Conservation (phyloP, 1,139 yeast genomes). For the Hyphopichia burtonii region DNA sequence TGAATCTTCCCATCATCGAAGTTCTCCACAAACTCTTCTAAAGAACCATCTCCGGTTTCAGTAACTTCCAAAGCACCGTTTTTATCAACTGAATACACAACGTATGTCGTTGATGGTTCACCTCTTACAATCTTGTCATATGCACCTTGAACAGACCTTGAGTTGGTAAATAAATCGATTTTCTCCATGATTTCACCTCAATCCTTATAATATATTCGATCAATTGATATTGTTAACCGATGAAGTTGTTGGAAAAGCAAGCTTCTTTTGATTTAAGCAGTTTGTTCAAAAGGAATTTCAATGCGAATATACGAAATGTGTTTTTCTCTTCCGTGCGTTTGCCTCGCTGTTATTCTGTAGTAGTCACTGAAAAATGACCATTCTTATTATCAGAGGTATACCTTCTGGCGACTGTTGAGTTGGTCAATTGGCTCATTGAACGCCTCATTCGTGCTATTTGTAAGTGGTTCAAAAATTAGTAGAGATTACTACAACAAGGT, state of each 20-base stretch:
- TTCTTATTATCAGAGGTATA: too few relatives aligned
- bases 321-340: background rate
- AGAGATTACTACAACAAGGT: too few relatives aligned
- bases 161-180: slow-evolving; percentile 55
- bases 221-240: background rate
- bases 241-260: background rate
- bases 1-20: slow-evolving; percentile 89
- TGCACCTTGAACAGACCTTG: slow-evolving; percentile 59
- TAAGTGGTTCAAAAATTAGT: too few relatives aligned
- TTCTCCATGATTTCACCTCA: slow-evolving; percentile 43
- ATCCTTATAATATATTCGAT: background rate
- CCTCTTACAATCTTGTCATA: slow-evolving; percentile 68
- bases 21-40: slow-evolving; percentile 74
- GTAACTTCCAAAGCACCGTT: slow-evolving; percentile 57
- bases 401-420: too few relatives aligned
- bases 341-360: background rate
- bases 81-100: slow-evolving; percentile 61
- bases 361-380: background rate
- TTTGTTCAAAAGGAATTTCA: background rate
- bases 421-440: too few relatives aligned
- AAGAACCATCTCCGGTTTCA: slow-evolving; percentile 59
- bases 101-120: slow-evolving; percentile 54
- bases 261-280: background rate
- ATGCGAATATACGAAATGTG: background rate
- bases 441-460: too few relatives aligned